These are phyloP conservation scores for Fusarium udum DNA, from an alignment of 2,329 filamentous ascomycete genomes.

Conservation along the genomic window DNA sequence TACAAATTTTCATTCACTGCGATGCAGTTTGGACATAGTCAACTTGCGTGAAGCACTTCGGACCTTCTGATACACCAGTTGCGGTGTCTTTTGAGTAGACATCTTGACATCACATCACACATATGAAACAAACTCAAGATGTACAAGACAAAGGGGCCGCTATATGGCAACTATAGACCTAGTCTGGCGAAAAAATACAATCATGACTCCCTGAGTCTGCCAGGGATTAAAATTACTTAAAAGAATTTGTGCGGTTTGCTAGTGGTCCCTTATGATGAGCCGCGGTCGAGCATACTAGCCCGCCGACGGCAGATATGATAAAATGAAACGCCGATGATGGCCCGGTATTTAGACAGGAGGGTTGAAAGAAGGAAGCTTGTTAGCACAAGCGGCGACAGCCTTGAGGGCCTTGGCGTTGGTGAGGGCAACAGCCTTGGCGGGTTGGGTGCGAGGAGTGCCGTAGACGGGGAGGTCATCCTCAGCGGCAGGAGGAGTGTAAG, in stretches of 20 bases:
- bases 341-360: constrained; percentile 24
- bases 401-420: constrained; percentile 31
- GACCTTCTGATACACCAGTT: neutral
- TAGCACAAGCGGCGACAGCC: constrained; percentile 31
- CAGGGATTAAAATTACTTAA: constrained; percentile 40
- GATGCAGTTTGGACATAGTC: neutral
- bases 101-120: neutral
- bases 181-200: constrained; percentile 37
- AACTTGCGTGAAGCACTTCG: neutral
- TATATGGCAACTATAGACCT: constrained; percentile 38
- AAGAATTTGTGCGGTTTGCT: constrained; percentile 37
- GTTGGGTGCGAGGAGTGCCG: constrained; percentile 27
- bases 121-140: neutral
- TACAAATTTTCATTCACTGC: neutral
- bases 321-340: constrained; percentile 15
- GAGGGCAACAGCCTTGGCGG: constrained; percentile 30
- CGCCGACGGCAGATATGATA: neutral
- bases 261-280: constrained; percentile 30
- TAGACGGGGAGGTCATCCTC: constrained; percentile 45
- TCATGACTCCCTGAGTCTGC: constrained; percentile 33
- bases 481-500: constrained; percentile 40
- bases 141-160: constrained; percentile 26
- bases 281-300: neutral
- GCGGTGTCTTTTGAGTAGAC: neutral
- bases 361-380: constrained; percentile 33